Base-by-base conservation (phyloP, 2,329 filamentous ascomycete genomes). In the Ophiostoma sp. region DNA sequence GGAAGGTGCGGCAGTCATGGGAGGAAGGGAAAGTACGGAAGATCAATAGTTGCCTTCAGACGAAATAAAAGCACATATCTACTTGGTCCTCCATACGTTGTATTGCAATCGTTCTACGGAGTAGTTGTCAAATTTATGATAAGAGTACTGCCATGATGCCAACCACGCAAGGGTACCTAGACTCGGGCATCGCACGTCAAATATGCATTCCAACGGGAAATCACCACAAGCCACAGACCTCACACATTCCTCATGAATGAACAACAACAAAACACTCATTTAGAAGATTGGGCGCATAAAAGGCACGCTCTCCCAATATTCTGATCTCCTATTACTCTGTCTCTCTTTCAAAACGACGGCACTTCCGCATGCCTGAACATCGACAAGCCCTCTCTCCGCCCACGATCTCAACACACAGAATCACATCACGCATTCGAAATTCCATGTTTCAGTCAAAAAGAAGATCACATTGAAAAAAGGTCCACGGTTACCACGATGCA, bases 121-220 rank as follows among this genome's bases (percentile, higher is more conserved):
- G 33, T 36, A 4, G 3, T 36, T 8, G 33, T 36, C 8, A 3
- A 36, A 3, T 36, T 36, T 36, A 36, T 36, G 4, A 36, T 8
- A 3, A 4, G 3, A 3, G 33, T 8, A 2, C 25, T 12, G 50
- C 50, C 50, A 12, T 55, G 11, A 55, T 3, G 33, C 33, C 19
- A 25, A 39, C 33, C 8, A 36, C 22, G n/a, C 19, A 63, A 17
- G 33, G 15, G 19, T 22, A 63, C 31, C 8, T 19, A 3, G 33
- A 17, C 31, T 39, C 39, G 19, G 17, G 59, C 31, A 9, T 2
- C 7, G 36, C 17, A 15, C 57, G 22, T 61, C 57, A 36, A 36
- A 19, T 17, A 33, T 59, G 57, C 59, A 66, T 66, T 66, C 61
- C 61, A 66, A 9, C 61, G 12, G 36, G 36, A 66, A 6, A 66